Base-by-base conservation (phyloP, 805 yeast species). In the Zygotorulaspora sp. region DNA sequence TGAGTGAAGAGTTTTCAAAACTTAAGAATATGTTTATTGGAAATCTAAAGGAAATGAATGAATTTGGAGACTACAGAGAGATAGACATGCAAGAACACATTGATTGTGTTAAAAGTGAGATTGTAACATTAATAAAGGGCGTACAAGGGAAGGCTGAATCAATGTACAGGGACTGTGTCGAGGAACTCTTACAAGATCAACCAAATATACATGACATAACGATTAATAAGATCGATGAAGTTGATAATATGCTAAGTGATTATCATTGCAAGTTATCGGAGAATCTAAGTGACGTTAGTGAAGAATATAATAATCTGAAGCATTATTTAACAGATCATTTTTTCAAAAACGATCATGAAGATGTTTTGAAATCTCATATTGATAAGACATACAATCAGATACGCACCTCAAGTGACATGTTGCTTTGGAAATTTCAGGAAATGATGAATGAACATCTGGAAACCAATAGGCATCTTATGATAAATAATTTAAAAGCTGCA, bases 291-390 rank as follows among this genome's bases (percentile, higher is more conserved):
- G 56, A 53, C 40, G 48, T 60, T 7, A 55, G 59, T 30, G 63
- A 59, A 32, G 63, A 60, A 18, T 55, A 55, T 33, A 56, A 52
- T 30, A 54, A 50, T 32, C 44, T 62, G 28, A 58, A 50, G 28
- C 55, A 55, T 16, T 61, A 54, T 33, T 46, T 62, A 6, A 48
- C 53, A 30, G 52, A 49, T 17, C 49, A 57, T 13, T 55, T 61
- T 20, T 57, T 59, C 36, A 57, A 54, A 28, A 55, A 45, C 35
- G 55, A 50, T 36, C 57, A 49, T 35, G 50, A 49, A 34, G 56
- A 49, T 23, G 23, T 58, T 8, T 36, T 62, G 5, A 43, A 47
- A 10, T 38, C 45, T 2, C 59, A 55, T 28, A 47, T 54, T 3
- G 54, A 54, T 17, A 41, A 47, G 6, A 45, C 60, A 5, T 48